Percentiles rank a stretch among this genome's conserved stretches.
Conservation (phyloP, 2,329 filamentous ascomycete genomes). For the Calonectria honghensis region DNA sequence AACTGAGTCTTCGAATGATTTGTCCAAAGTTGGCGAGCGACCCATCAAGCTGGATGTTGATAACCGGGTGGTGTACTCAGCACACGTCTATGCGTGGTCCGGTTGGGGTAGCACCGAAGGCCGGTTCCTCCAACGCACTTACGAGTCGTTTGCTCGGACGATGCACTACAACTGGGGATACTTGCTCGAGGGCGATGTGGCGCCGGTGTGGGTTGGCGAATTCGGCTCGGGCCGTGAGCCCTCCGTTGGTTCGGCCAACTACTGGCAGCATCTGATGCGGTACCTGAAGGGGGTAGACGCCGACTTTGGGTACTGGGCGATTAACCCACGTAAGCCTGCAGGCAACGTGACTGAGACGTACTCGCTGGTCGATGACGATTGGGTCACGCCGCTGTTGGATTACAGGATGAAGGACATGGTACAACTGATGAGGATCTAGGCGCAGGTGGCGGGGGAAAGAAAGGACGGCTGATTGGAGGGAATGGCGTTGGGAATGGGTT, state of each 20-base stretch:
- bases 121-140: constrained; percentile 76
- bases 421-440: constrained; percentile 66
- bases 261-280: constrained; percentile 78
- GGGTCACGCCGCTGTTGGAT: constrained; percentile 77
- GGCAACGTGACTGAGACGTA: constrained; percentile 76
- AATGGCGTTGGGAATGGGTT: constrained; percentile 33
- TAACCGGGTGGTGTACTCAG: constrained; percentile 78
- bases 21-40: constrained; percentile 72
- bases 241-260: constrained; percentile 75
- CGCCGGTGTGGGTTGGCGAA: constrained; percentile 82
- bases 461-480: not conserved
- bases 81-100: constrained; percentile 82
- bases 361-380: constrained; percentile 77
- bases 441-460: not conserved
- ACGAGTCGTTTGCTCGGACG: constrained; percentile 76
- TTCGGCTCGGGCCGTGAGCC: constrained; percentile 75
- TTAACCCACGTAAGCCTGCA: constrained; percentile 79
- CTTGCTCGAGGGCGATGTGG: constrained; percentile 67
- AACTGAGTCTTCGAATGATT: constrained; percentile 80
- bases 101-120: constrained; percentile 79
- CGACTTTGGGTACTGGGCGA: constrained; percentile 82
- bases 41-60: constrained; percentile 75
- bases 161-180: constrained; percentile 82
- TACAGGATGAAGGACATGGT: constrained; percentile 78
- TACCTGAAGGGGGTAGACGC: constrained; percentile 75